phyloP scores from a whole-genome alignment of 148 eudicot genomes.

The Hydrangea macrophylla region DNA sequence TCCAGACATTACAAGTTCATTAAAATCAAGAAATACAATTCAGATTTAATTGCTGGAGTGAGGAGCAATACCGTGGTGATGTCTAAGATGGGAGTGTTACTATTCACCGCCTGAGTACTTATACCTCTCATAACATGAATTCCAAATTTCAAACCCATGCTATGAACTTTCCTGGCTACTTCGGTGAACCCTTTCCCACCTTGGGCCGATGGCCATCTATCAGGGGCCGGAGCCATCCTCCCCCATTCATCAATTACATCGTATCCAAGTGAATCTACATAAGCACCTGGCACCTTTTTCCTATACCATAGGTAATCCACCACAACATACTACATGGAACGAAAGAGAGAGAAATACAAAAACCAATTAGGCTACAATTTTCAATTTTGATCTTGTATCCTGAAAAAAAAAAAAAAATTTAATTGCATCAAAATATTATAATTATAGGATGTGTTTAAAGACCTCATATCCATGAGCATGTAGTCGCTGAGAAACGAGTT shows the following conservation, averaged over 20 bases:
- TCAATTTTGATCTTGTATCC: not conserved
- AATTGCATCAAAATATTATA: not conserved
- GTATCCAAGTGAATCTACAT: constrained; percentile 72
- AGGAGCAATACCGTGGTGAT: constrained; percentile 51
- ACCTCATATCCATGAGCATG: constrained; percentile 85
- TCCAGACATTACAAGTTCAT: too few species aligned
- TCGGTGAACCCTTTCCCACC: constrained; percentile 78
- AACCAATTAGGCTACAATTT: not conserved
- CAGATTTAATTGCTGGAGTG: not conserved
- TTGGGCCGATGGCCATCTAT: constrained; percentile 86
- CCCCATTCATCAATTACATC: constrained; percentile 98
- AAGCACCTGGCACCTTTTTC: constrained; percentile 67
- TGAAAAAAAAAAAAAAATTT: too few species aligned
- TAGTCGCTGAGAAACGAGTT: constrained; percentile 62
- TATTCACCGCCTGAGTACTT: constrained; percentile 78
- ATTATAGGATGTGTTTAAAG: not conserved
- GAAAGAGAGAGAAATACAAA: not conserved
- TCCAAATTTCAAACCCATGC: constrained; percentile 95
- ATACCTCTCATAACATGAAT: constrained; percentile 97
- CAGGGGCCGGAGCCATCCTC: constrained; percentile 87
- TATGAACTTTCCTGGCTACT: constrained; percentile 78
- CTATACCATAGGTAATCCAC: constrained; percentile 99
- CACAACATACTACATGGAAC: constrained; percentile 74
- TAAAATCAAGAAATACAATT: not conserved
- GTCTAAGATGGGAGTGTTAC: constrained; percentile 86